phyloP scores from a whole-genome alignment of 208 protist species.

The Trypanosomatidae sp. region DNA sequence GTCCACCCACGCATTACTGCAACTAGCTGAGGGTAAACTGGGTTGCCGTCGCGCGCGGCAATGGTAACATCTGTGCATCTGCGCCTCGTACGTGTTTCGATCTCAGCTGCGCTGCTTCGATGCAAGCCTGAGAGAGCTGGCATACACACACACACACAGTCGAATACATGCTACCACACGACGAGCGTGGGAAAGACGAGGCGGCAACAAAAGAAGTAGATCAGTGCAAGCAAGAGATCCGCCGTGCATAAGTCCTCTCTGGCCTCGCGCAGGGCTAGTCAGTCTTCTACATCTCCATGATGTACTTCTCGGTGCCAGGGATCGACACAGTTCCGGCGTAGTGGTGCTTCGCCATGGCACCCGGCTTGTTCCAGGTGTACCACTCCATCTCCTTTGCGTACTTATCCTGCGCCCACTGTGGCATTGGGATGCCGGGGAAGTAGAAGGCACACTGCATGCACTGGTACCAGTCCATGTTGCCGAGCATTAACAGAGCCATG shows the following conservation, averaged over 20 bases:
- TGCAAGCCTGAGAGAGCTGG: too few relatives aligned
- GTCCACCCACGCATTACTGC: background rate
- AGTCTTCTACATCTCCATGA: conserved; percentile 43
- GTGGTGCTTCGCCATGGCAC: conserved; percentile 86
- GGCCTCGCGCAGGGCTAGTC: background rate
- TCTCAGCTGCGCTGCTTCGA: background rate
- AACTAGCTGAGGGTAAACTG: background rate
- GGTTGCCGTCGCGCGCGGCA: background rate
- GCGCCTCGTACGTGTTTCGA: background rate
- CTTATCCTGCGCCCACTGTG: conserved; percentile 67
- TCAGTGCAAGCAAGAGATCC: background rate
- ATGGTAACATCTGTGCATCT: background rate
- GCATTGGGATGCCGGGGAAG: conserved; percentile 46
- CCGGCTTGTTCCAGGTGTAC: conserved; percentile 79
- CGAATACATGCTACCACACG: too few relatives aligned
- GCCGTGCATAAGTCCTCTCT: background rate
- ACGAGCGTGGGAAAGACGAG: background rate
- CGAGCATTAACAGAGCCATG: conserved; percentile 71
- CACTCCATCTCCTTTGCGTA: conserved; percentile 75
- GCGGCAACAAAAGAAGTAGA: background rate
- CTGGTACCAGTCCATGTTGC: conserved; percentile 88
- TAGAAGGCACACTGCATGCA: conserved; percentile 55
- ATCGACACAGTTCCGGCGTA: conserved; percentile 85
- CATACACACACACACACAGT: background rate
- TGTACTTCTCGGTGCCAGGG: conserved; percentile 79